Evolutionary conservation across 1,284 basidiomycete genomes (phyloP), one percentile per base, ranked within the genome.

Genomic region (Malassezia yamatoensis): DNA sequence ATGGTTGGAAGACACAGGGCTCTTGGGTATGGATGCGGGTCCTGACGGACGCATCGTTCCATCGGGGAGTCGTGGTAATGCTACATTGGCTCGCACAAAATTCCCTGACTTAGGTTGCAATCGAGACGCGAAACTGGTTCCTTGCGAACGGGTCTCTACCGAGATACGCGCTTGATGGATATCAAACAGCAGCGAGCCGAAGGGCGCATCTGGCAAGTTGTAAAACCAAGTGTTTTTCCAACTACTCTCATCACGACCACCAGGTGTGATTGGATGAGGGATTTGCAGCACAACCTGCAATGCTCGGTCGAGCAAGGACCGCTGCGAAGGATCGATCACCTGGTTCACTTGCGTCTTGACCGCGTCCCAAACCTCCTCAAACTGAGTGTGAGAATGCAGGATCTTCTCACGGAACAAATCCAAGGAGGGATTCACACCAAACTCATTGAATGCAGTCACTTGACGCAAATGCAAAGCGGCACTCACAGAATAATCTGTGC

Each of bases 401-500:
- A 96, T 79, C 78, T 96, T 96, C 71, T 82, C 82, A 49, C 87
- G 83, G 79, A 90, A 93, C 11, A 84, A 84, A 41, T 96, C 89
- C 64, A 87, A 87, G 76, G 94, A 89, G 47, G 83, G 80, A 75
- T 91, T 88, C 2, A 96, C 86, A 65, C 86, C 87, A 75, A 94
- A 98, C 75, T 98, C 93, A 77, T 98, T 99, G 81, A 91, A 96
- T 2, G 86, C 89, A 0, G 84, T 86, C 24, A 89, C 86, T 74
- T 96, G 96, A 54, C 94, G 86, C 83, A 98, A 96, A 77, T 99
- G 94, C 34, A 98, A 82, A 39, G 91, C 90, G 7, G 89, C 90
- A 11, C 88, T 93, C 58, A 98, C 80, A 36, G 91, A 93, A 46
- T 96, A 80, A 76, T 99, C 94, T 1, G 90, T 89, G 76, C 94